Base-by-base conservation (phyloP, 306 rosid species). In the Oxytropis ochrocephala region DNA sequence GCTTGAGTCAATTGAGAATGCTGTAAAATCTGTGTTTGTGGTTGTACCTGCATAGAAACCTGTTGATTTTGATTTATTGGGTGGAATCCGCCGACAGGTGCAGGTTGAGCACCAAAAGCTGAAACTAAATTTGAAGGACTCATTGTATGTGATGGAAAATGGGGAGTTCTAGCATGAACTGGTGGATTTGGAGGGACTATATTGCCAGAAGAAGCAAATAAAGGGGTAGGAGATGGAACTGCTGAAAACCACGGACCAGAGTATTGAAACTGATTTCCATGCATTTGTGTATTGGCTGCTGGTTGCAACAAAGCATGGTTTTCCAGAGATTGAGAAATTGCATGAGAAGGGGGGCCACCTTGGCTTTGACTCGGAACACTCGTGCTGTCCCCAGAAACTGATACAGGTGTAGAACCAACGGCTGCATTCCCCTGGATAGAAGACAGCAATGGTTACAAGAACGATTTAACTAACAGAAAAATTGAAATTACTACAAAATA, bases 371-470 rank as follows among this genome's bases (percentile, higher is more conserved):
- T 63, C 24, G 8, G 77, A 83, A 77, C 65, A 61, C 64, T 53
- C 29, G 61, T 27, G 73, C 41, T 72, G 59, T 76, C 85, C 72
- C 51, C 73, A 38, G 88, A 81, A 70, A 75, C 83, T 44, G 88
- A 81, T 53, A 67, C 64, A 51, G 82, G 41, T 30, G 86, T 38
- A 57, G 85, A 65, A 67, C 71, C 82, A 43, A 91, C 52, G n/a
- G 79, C 81, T 64, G 91, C 67, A 83, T 84, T 94, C 72, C 84
- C 99, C 96, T 94, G 75, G 63, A 80, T 24, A 32, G 64, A 76
- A 72, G 75, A 65, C 17, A 71, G 67, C 59, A 57, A 62, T 12
- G 9, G 54, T 75, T 72, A 64, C 14, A 41, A 52, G 69, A 53
- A 53, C 24, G 47, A 68, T 32, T 35, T 81, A 59, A 60, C 55